These are phyloP conservation scores for Lecanoromycetidae sp. DNA, from an alignment of 2,329 filamentous ascomycete species.

Conservation along the genomic window DNA sequence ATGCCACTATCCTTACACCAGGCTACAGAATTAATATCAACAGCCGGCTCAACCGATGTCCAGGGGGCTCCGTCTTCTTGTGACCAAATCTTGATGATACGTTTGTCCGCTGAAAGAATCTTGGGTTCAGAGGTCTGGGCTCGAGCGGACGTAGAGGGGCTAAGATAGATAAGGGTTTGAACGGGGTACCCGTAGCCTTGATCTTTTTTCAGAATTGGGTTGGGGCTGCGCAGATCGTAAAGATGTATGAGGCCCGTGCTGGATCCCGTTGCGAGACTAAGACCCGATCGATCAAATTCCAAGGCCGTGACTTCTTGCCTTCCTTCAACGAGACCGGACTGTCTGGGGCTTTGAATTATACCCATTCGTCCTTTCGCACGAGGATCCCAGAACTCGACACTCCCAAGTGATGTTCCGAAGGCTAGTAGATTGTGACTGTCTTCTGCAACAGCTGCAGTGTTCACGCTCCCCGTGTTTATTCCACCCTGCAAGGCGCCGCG, in stretches of 20 bases:
- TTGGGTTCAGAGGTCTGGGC: conserved; percentile 59
- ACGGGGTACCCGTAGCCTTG: conserved; percentile 93
- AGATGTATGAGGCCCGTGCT: conserved; percentile 78
- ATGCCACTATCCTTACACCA: conserved; percentile 90
- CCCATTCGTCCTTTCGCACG: conserved; percentile 72
- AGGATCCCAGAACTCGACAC: conserved; percentile 93
- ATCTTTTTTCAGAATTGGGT: conserved; percentile 78
- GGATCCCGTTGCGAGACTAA: conserved; percentile 78
- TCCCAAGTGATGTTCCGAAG: conserved; percentile 90
- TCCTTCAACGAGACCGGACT: conserved; percentile 28
- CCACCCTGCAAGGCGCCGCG: conserved; percentile 74
- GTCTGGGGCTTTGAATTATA: conserved; percentile 49
- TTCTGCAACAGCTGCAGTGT: conserved; percentile 76
- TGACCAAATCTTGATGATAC: conserved; percentile 96
- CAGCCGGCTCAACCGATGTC: conserved; percentile 89
- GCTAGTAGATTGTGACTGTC: conserved; percentile 79
- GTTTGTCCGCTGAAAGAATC: conserved; percentile 82
- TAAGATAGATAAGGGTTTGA: conserved; percentile 62
- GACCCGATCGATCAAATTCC: conserved; percentile 70
- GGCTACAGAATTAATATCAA: conserved; percentile 88
- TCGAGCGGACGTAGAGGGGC: conserved; percentile 54
- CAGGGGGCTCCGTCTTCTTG: conserved; percentile 70
- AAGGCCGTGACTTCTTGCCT: conserved; percentile 67
- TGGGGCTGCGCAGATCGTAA: conserved; percentile 81
- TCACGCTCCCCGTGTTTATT: conserved; percentile 73